These are phyloP conservation scores for Corymbia calophylla DNA, from an alignment of 441 rosid species.

Conservation along the genomic window DNA sequence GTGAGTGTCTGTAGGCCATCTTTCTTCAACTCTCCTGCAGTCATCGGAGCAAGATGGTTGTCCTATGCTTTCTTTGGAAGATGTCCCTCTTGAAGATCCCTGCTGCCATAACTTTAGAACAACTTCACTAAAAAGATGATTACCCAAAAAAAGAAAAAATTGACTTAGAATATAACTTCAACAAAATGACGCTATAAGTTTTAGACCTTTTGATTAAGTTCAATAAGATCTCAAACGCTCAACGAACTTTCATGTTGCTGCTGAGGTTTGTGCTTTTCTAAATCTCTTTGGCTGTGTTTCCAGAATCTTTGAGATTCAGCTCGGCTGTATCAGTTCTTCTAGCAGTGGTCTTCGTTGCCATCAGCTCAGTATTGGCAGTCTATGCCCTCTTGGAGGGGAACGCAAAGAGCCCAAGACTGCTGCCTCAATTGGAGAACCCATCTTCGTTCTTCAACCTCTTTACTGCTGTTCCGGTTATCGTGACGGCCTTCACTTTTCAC, in stretches of 20 bases:
- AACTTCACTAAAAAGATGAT: neutral
- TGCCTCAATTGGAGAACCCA: conserved; percentile 38
- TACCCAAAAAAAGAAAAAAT: neutral
- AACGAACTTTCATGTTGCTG: neutral
- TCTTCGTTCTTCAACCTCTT: conserved; percentile 64
- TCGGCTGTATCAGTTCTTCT: conserved; percentile 74
- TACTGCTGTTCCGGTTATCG: conserved; percentile 82
- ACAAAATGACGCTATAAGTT: neutral
- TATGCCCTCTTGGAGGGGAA: conserved; percentile 49
- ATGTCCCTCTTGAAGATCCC: neutral
- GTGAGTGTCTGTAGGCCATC: conserved; percentile 17
- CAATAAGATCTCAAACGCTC: neutral
- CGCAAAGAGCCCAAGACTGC: conserved; percentile 48
- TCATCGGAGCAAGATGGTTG: neutral
- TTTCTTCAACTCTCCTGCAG: neutral
- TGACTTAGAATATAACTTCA: neutral
- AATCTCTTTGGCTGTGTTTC: neutral
- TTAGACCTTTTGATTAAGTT: neutral
- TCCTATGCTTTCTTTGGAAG: neutral
- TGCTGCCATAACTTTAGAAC: neutral
- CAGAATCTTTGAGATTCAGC: conserved; percentile 67
- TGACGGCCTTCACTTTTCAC: conserved; percentile 87
- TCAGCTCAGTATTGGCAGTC: conserved; percentile 65
- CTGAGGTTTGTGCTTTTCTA: neutral
- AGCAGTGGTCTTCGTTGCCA: conserved; percentile 65